A percentile compares a stretch with the other conserved stretches of the same genome.
Evolutionary conservation across 1,284 basidiomycete species (phyloP).

Genomic region (Heterobasidion occidentale): DNA sequence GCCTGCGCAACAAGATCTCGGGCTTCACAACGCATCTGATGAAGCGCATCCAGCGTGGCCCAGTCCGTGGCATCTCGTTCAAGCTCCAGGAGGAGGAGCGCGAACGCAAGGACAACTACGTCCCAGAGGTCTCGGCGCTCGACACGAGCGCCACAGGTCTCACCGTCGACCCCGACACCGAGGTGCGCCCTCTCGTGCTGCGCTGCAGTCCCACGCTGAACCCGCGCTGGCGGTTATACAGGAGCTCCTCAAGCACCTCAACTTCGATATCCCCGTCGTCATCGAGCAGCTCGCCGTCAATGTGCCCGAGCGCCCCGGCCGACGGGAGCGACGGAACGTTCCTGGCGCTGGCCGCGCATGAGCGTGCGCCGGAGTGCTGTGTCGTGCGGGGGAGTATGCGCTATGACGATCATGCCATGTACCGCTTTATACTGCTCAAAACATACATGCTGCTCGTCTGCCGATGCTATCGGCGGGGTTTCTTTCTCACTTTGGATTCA

Average conservation of each 20-base stretch:
- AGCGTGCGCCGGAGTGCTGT: not conserved
- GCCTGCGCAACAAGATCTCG: slow-evolving; percentile 99
- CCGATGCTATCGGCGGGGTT: not conserved
- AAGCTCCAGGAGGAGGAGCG: slow-evolving; percentile 99
- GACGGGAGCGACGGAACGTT: slow-evolving; percentile 74
- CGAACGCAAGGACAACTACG: slow-evolving; percentile 98
- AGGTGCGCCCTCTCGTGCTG: slow-evolving; percentile 42
- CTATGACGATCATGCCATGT: slow-evolving; percentile 7
- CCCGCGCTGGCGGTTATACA: slow-evolving; percentile 19
- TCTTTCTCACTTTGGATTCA: not conserved
- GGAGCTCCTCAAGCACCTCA: slow-evolving; percentile 84
- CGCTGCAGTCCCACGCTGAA: not conserved
- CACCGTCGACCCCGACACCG: slow-evolving; percentile 88
- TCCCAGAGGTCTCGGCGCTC: slow-evolving; percentile 93
- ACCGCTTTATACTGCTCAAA: slow-evolving; percentile 6
- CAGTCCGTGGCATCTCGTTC: slow-evolving; percentile 99
- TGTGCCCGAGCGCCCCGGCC: slow-evolving; percentile 63
- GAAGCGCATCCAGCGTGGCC: slow-evolving; percentile 99
- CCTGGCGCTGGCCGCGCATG: slow-evolving; percentile 65
- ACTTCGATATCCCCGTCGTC: slow-evolving; percentile 83
- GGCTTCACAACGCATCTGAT: slow-evolving; percentile 99
- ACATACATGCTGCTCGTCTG: slow-evolving; percentile 2
- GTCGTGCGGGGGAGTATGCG: slow-evolving; percentile 3
- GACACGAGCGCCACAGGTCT: slow-evolving; percentile 71
- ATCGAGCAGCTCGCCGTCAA: slow-evolving; percentile 63